Evolutionary conservation across 2,329 filamentous ascomycete genomes (phyloP), one percentile per base, ranked within the genome.

Genomic region (Xylaria sp.): DNA sequence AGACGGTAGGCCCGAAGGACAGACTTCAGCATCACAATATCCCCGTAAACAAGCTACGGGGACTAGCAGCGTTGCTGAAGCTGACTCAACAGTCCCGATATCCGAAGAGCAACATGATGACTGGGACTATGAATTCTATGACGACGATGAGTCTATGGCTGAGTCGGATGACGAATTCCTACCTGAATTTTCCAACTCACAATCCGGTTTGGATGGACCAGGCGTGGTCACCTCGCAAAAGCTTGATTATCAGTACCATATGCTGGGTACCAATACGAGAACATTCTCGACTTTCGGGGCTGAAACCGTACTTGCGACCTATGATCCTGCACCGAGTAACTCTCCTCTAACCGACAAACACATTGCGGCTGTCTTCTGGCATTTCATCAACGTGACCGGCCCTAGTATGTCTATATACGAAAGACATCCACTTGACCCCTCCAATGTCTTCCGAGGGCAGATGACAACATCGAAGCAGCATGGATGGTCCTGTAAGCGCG

Each of bases 321-420:
- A 94, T 69, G 82, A 83, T 42, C 89, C 90, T 4, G 86, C 87
- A 0, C 83, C 87, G 3, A 78, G 83, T 21, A 86, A 86, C 33
- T 89, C 89, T 40, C 94, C 95, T 33, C 79, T 97, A 28, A 91
- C 89, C 69, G 92, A 97, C 67, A 85, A 87, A 2, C 89, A 90
- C 66, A 94, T 92, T 11, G 89, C 92, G 14, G 85, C 89, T 31
- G 88, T 97, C 6, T 98, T 98, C 75, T 90, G 90, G 75, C 93
- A 98, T 76, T 98, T 97, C 75, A 88, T 98, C 49, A 90, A 92
- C 69, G 90, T 95, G 6, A 96, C 93, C 2, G 94, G 90, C 0
- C 92, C 93, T 0, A 91, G 87, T 67, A 86, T 98, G 73, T 96
- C 94, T 1, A 84, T 96, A 28, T 97, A 92, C 73, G 94, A 98